Percentiles rank a stretch among this genome's conserved stretches.
Evolutionary conservation across 2,329 filamentous ascomycete species (phyloP).

Genomic region (Aspergillus sp.): DNA sequence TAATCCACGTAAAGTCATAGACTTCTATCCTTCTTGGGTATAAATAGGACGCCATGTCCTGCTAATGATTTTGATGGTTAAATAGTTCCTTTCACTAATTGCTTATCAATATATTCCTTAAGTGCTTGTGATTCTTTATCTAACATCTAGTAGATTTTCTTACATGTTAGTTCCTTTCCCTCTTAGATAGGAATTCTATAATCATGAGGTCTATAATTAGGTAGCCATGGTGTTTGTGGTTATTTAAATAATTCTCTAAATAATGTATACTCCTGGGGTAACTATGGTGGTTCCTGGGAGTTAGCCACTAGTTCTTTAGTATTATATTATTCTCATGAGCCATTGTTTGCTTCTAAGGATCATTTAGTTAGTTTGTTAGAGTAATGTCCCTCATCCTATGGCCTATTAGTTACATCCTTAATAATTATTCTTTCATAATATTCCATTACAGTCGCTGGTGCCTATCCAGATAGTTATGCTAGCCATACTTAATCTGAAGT

Average conservation of each 20-base stretch:
- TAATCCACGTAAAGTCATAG: conserved; percentile 12
- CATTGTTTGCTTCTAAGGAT: background rate
- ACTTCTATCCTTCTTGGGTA: background rate
- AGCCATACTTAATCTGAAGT: background rate
- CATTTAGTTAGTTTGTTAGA: background rate
- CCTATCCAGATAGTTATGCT: background rate
- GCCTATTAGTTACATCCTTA: background rate
- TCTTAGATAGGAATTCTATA: background rate
- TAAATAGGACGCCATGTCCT: background rate
- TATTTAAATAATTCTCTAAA: background rate
- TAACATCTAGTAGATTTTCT: background rate
- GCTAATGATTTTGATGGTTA: background rate
- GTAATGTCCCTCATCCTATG: background rate
- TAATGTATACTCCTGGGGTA: background rate
- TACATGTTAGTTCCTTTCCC: background rate
- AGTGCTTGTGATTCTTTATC: background rate
- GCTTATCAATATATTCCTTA: background rate
- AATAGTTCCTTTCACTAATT: background rate
- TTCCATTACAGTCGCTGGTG: background rate
- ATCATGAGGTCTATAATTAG: background rate
- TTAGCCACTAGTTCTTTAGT: background rate
- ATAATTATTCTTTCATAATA: background rate
- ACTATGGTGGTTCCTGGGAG: background rate
- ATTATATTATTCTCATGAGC: background rate
- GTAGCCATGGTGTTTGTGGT: background rate